Base-by-base conservation (phyloP, 2,329 filamentous ascomycete genomes). In the Cytospora piceae region DNA sequence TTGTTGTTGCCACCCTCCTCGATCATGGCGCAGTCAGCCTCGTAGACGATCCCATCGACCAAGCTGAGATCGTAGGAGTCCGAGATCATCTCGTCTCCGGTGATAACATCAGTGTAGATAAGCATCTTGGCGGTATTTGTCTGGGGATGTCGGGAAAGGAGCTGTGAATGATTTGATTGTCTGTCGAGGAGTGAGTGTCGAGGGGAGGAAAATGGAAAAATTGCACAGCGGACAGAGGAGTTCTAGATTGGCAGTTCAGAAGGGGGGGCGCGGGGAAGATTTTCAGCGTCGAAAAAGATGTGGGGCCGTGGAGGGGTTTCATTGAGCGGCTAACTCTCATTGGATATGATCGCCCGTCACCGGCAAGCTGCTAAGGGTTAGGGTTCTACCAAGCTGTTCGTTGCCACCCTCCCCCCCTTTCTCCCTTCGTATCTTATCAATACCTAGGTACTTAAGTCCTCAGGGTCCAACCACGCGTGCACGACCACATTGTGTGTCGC, bases 51-150 rank as follows among this genome's bases (percentile, higher is more conserved):
- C 72, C 87, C 88, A 79, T 94, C 91, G 70, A 94, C 77, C 79
- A 90, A 84, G 83, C 92, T 93, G 77, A 96, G 80, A 73, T 93
- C 85, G 84, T 90, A 97, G 73, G 91, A 95, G 83, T 98, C 94
- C 76, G 95, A 96, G 88, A 98, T 89, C 80, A 99, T 87, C 90
- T 99, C 95, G 83, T 97, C 94, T 72, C 83, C 92, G 80, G 87
- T 91, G 81, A 97, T 79, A 74, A 95, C 82, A 79, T 99, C 95
- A 80, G 83, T 88, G 87, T 79, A 92, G 77, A 92, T 91, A 78
- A 91, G 84, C 90, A 92, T 92, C 74, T 81, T 90, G 85, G 74
- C 80, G 79, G 78, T 76, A 73, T 72, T 69, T 58, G 39, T 42
- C 42, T 52, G 46, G 34, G 37, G 55, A 49, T 29, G 49, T 55